Evolutionary conservation across 495 filamentous ascomycete species (phyloP), one percentile per base, ranked within the genome.

Genomic region (Hypoxylon lienhwacheense): DNA sequence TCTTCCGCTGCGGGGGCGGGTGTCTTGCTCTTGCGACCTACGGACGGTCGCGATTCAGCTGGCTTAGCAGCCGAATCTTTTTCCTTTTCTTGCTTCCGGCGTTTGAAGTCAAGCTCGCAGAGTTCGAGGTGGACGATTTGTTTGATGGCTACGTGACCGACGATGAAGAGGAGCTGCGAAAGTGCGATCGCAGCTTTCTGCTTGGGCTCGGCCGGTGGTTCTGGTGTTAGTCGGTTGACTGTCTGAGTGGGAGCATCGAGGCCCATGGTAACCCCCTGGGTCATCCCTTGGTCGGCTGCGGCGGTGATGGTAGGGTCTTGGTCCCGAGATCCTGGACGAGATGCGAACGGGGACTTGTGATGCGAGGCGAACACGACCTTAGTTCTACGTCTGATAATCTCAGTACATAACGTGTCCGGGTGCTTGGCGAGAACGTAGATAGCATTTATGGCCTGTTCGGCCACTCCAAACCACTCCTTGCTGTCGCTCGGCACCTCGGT

Each of bases 61-160:
- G 68, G 67, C 17, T 70, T 64, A 2, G 73, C 66, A 5, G 70
- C 68, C 2, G 74, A 70, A 35, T 76, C 86, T 71, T 92, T 96
- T 68, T 97, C 93, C 53, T 91, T 90, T 59, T 96, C 93, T 10
- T 87, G 89, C 72, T 97, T 99, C 47, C 91, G 80, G 19, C 91
- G 83, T 72, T 99, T 99, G 72, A 99, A 99, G 68, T 99, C 93
- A 28, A 91, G 81, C 65, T 99, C 93, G 70, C 90, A 91, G 1
- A 97, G 79, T 58, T 99, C 93, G n/a, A 99, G 78, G 68, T 99
- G 95, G n/a, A 99, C 93, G 52, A 97, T 99, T 63, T 99, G 93
- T 69, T 98, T 98, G 72, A 98, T 90, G 21, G 92, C 91, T 50
- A 97, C 89, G 64, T 98, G 92, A 4, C 92, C 93, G 43, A 98